A percentile compares a stretch with the other conserved stretches of the same genome.
phyloP scores from a whole-genome alignment of 73 alveolate species.

The Paraurostyla sp. region DNA sequence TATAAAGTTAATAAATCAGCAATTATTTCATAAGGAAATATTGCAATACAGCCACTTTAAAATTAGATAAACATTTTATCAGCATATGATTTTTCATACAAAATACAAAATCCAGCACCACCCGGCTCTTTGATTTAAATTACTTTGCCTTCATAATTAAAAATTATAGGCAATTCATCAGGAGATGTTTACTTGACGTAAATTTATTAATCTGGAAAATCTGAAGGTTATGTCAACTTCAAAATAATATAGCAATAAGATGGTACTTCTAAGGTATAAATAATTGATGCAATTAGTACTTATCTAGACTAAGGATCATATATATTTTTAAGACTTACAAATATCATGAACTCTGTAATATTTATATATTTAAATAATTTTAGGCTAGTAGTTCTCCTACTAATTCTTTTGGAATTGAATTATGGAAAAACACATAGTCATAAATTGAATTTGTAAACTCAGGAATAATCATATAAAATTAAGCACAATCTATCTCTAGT shows the following conservation, averaged over 20 bases:
- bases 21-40: neutral
- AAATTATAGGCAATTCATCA: neutral
- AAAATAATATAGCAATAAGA: neutral
- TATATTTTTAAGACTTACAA: neutral
- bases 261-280: neutral
- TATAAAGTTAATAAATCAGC: neutral
- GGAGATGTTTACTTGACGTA: neutral
- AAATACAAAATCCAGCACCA: conserved; percentile 25
- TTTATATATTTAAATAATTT: neutral
- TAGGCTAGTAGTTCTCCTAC: conserved; percentile 45
- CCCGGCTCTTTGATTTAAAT: conserved; percentile 7
- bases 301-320: conserved; percentile 22
- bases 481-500: neutral
- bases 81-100: neutral
- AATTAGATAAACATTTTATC: neutral
- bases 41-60: neutral
- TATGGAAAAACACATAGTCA: neutral
- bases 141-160: neutral
- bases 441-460: neutral
- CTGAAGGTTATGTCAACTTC: conserved; percentile 3
- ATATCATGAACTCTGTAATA: conserved; percentile 6
- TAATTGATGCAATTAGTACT: neutral
- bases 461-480: neutral
- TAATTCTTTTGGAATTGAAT: neutral
- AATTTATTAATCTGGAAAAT: conserved; percentile 36